These are phyloP conservation scores for Venturia pyrina DNA, from an alignment of 2,329 filamentous ascomycete species.

Conservation along the genomic window DNA sequence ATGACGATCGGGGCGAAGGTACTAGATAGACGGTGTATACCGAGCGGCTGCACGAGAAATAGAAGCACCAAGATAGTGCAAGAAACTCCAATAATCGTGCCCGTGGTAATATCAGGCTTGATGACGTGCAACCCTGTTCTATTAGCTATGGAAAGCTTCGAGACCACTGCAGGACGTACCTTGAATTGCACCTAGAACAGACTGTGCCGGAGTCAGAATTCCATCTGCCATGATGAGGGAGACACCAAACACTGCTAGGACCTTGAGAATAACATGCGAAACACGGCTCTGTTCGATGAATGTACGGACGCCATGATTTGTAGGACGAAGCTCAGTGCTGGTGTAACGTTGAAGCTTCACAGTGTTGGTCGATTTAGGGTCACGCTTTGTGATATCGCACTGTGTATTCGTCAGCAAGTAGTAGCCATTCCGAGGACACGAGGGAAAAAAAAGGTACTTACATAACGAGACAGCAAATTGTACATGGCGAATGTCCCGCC, in stretches of 20 bases:
- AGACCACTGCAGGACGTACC: slow-evolving; percentile 25
- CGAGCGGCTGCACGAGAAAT: slow-evolving; percentile 56
- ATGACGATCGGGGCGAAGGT: slow-evolving; percentile 58
- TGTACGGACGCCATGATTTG: slow-evolving; percentile 43
- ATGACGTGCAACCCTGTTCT: slow-evolving; percentile 39
- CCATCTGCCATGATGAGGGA: slow-evolving; percentile 59
- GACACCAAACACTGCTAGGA: slow-evolving; percentile 55
- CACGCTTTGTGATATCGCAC: slow-evolving; percentile 49
- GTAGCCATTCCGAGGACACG: no score
- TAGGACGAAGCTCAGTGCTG: slow-evolving; percentile 45
- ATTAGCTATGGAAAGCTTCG: slow-evolving; percentile 15
- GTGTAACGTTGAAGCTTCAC: slow-evolving; percentile 50
- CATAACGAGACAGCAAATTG: slow-evolving; percentile 28
- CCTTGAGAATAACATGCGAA: slow-evolving; percentile 46
- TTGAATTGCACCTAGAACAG: slow-evolving; percentile 59
- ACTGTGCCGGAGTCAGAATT: slow-evolving; percentile 57
- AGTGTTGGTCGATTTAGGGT: slow-evolving; percentile 46
- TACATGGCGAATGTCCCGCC: slow-evolving; percentile 26
- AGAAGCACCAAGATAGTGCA: slow-evolving; percentile 56
- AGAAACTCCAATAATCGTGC: slow-evolving; percentile 51
- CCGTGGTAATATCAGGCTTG: slow-evolving; percentile 43
- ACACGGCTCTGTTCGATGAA: slow-evolving; percentile 47
- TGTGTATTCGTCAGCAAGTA: slow-evolving; percentile 17
- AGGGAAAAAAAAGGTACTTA: slow-evolving; percentile 19
- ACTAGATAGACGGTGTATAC: slow-evolving; percentile 49